Percentiles rank a stretch among this genome's conserved stretches.
Evolutionary conservation across 2,329 filamentous ascomycete genomes (phyloP).

Genomic region (Colletotrichum graminicola): DNA sequence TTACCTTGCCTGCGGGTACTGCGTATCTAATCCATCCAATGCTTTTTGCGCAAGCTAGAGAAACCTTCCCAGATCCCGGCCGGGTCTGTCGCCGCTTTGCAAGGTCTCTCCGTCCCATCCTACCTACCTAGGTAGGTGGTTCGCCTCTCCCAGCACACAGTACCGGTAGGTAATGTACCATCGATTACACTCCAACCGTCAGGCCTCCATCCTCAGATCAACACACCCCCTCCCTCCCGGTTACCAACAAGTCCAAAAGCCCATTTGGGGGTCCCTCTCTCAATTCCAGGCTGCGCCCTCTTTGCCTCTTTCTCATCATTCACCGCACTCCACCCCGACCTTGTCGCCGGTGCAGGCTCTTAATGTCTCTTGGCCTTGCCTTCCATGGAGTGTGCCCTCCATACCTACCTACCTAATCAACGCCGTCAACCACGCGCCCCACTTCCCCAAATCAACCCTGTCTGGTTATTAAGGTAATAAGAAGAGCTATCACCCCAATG

Average conservation of each 20-base stretch:
- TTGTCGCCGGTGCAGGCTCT: slow-evolving; percentile 4
- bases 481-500: slow-evolving; percentile 41
- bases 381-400: slow-evolving; percentile 9
- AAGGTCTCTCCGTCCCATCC: not conserved
- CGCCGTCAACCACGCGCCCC: slow-evolving; percentile 34
- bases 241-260: slow-evolving; percentile 2
- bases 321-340: slow-evolving; percentile 3
- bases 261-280: slow-evolving; percentile 20
- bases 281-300: slow-evolving; percentile 13
- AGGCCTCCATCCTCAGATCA: slow-evolving; percentile 6
- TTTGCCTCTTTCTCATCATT: slow-evolving; percentile 20
- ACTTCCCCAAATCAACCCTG: slow-evolving; percentile 43
- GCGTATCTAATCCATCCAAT: slow-evolving; percentile 15
- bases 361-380: not conserved
- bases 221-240: not conserved
- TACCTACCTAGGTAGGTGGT: not conserved
- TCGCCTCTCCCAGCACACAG: not conserved
- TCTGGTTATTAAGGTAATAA: slow-evolving; percentile 37
- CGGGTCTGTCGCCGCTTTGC: slow-evolving; percentile 36
- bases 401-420: slow-evolving; percentile 14
- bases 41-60: slow-evolving; percentile 13
- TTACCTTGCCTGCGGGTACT: slow-evolving; percentile 7
- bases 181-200: slow-evolving; percentile 7
- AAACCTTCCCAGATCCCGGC: slow-evolving; percentile 29
- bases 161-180: not conserved